Conservation (phyloP, 73 alveolate species). For the Tetrahymena borealis region DNA sequence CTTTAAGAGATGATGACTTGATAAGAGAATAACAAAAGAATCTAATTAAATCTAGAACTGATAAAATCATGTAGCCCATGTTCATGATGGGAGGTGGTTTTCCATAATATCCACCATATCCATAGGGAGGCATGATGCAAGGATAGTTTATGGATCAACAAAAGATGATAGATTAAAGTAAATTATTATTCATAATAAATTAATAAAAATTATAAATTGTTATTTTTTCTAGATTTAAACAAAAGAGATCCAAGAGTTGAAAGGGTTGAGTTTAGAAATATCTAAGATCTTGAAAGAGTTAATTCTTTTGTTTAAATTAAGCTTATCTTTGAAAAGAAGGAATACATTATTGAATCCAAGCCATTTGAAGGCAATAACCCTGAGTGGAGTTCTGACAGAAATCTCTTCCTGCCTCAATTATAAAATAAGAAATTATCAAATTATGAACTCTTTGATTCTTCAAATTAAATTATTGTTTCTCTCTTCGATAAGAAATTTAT, state of each 20-base stretch:
- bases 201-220: background rate
- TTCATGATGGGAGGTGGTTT: too few relatives aligned
- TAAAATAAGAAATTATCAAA: slow-evolving; percentile 51
- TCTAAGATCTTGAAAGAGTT: slow-evolving; percentile 47
- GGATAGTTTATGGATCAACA: background rate
- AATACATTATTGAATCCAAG: slow-evolving; percentile 68
- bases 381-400: slow-evolving; percentile 94
- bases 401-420: slow-evolving; percentile 3
- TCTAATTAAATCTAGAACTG: background rate
- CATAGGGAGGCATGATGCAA: background rate
- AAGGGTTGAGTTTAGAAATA: slow-evolving; percentile 13
- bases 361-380: slow-evolving; percentile 93
- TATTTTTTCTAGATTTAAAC: background rate
- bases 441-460: slow-evolving; percentile 83
- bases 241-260: background rate
- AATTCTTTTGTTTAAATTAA: slow-evolving; percentile 82
- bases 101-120: background rate
- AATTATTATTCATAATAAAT: background rate
- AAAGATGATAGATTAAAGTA: slow-evolving; percentile 10
- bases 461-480: slow-evolving; percentile 73
- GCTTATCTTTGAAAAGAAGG: slow-evolving; percentile 64
- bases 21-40: background rate
- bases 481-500: slow-evolving; percentile 77
- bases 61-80: background rate
- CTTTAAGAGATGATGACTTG: slow-evolving; percentile 20